phyloP scores from a whole-genome alignment of 2,329 filamentous ascomycete species.

The Diaporthe sp. region DNA sequence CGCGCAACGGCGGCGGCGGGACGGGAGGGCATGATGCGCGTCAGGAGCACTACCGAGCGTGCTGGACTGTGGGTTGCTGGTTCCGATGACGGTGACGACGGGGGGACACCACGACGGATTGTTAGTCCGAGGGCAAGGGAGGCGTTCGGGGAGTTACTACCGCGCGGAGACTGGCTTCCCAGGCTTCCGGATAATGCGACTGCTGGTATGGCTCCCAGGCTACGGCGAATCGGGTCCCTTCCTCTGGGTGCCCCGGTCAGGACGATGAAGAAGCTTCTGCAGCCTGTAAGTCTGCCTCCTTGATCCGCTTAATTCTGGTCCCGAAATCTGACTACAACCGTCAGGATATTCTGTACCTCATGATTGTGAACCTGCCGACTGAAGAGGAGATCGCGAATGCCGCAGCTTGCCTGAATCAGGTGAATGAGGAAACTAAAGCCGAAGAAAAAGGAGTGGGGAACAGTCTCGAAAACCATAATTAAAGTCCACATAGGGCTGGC shows the following conservation, averaged over 20 bases:
- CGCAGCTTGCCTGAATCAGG: conserved; percentile 16
- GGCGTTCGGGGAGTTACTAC: not conserved
- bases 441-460: not conserved
- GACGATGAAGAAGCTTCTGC: conserved; percentile 39
- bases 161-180: conserved; percentile 6
- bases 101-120: not conserved
- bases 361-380: conserved; percentile 40
- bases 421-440: not conserved
- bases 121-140: not conserved
- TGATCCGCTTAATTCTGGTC: too few species aligned
- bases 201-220: not conserved
- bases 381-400: conserved; percentile 35
- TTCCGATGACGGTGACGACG: not conserved
- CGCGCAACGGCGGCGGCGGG: not conserved
- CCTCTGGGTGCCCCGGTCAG: conserved; percentile 1
- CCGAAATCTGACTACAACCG: not conserved
- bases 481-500: not conserved
- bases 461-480: not conserved
- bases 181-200: not conserved
- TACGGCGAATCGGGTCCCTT: conserved; percentile 26
- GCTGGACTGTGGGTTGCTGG: not conserved
- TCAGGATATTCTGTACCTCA: conserved; percentile 41
- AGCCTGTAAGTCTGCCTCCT: conserved; percentile 16
- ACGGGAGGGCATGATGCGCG: not conserved
- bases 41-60: not conserved